phyloP scores from a whole-genome alignment of 2,329 filamentous ascomycete genomes.

The Mycosphaerella arachidis region DNA sequence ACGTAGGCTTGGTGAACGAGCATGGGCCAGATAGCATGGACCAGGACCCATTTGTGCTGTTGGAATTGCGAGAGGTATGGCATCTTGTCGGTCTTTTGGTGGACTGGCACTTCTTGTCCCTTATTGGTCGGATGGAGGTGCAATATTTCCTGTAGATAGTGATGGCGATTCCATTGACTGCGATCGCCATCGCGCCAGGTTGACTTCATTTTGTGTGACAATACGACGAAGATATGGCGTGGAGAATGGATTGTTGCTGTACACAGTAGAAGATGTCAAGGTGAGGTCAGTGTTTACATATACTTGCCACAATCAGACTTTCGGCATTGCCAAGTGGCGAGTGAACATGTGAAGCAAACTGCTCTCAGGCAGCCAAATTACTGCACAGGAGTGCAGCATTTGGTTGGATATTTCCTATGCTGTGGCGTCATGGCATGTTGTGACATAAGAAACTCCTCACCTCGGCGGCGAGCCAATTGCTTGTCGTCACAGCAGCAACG shows the following conservation, averaged over 20 bases:
- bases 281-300: not conserved
- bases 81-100: constrained; percentile 41
- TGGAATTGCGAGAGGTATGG: constrained; percentile 37
- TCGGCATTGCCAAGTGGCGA: not conserved
- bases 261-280: not conserved
- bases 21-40: constrained; percentile 37
- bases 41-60: constrained; percentile 40
- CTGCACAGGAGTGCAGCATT: not conserved
- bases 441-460: not conserved
- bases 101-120: constrained; percentile 35
- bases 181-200: constrained; percentile 18
- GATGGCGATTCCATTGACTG: constrained; percentile 14
- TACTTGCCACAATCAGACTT: not conserved
- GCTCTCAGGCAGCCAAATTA: constrained; percentile 3
- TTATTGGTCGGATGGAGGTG: constrained; percentile 16
- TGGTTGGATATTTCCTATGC: not conserved
- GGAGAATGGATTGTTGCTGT: not conserved
- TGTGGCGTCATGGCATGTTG: not conserved
- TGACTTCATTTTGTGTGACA: constrained; percentile 19
- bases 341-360: constrained; percentile 3
- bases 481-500: not conserved
- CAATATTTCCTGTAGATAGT: constrained; percentile 15
- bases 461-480: not conserved
- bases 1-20: constrained; percentile 37
- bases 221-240: not conserved